Evolutionary conservation across 2,329 filamentous ascomycete genomes (phyloP), one percentile per base, ranked within the genome.

Genomic region (Teratosphaeria epicoccoides): DNA sequence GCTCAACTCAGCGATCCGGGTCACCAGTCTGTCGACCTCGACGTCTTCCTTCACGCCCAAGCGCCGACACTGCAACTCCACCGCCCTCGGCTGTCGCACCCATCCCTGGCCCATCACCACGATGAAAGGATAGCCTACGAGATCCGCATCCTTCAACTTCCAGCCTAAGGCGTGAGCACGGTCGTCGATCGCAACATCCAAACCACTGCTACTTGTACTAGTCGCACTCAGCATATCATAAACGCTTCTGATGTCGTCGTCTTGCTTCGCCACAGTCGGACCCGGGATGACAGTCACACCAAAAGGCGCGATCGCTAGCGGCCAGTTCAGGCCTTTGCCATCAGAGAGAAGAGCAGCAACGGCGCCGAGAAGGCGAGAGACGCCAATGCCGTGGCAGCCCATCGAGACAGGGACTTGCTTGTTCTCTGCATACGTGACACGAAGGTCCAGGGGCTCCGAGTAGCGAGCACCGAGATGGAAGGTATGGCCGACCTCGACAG

Each of bases 341-440:
- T 95, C 88, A 0, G 82, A 77, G 9, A 88, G 74, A 37, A 84
- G 78, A 57, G 91, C 84, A 1, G 90, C 90, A 0, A 93, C 81
- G 1, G 93, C 88, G 7, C 85, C 89, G 55, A 98, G 84, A 61
- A 98, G 83, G 44, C 93, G 84, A 4, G 89, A 95, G 17, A 98
- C 82, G 1, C 93, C 93, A 55, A 98, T 94, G 0, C 93, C 93
- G 65, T 96, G 88, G 66, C 93, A 98, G 51, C 93, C 93, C 93
- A 98, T 98, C 58, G 95, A 82, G 63, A 95, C 77, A 0, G 82
- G 75, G 0, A 81, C 74, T 7, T 67, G 66, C 14, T 69, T 57
- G 25, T 67, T 63, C 24, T 58, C 64, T n/a, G 58, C 60, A 45
- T 62, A 55, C n/a, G 64, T 59, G 2, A 93, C 78, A 0, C 70